Evolutionary conservation across 345 rosid species (phyloP).

Genomic region (Excoecaria cochinchinensis): DNA sequence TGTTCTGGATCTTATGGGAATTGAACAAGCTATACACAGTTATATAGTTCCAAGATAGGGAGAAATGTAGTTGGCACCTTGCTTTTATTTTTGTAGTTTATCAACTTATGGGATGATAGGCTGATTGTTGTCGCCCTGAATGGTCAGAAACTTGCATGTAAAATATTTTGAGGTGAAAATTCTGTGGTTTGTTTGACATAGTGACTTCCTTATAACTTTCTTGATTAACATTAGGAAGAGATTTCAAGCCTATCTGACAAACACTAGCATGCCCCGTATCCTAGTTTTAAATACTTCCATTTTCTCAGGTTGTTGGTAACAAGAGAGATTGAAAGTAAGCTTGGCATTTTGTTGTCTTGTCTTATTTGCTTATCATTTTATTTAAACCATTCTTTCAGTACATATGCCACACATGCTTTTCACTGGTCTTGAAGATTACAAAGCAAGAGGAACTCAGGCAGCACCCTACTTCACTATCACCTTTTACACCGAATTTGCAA

Average conservation of each 20-base stretch:
- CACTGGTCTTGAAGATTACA: constrained; percentile 98
- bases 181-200: not conserved
- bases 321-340: not conserved
- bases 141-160: not conserved
- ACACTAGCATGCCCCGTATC: not conserved
- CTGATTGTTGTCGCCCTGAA: not conserved
- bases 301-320: not conserved
- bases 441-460: constrained; percentile 94
- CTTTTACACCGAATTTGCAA: constrained; percentile 77
- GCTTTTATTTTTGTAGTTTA: not conserved
- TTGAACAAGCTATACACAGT: not conserved
- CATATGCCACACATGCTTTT: constrained; percentile 83
- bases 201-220: not conserved
- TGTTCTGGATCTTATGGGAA: not conserved
- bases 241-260: not conserved
- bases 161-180: not conserved
- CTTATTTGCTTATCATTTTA: not conserved
- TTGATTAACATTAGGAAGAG: not conserved
- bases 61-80: not conserved
- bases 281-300: not conserved
- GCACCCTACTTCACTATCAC: constrained; percentile 68
- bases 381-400: constrained; percentile 50
- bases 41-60: not conserved
- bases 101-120: not conserved
- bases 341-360: not conserved